Base-by-base conservation (phyloP, 1,284 basidiomycete genomes). In the Cyathus olla region DNA sequence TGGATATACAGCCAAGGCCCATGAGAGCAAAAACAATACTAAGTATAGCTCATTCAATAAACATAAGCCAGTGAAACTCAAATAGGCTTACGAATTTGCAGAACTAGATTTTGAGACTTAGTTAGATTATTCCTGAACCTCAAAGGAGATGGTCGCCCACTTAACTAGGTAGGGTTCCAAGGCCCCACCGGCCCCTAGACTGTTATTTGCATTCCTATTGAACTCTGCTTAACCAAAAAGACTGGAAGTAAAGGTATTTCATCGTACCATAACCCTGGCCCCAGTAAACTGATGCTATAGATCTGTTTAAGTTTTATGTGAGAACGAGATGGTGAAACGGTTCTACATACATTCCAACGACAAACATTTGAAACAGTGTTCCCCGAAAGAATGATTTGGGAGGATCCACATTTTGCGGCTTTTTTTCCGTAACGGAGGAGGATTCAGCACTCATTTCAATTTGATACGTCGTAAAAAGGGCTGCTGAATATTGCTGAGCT, bases 11-110 rank as follows among this genome's bases (percentile, higher is more conserved):
- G 2, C 68, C 40, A 31, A 67, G 59, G 15, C 69, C 63, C 52
- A 68, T 63, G 37, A 68, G 57, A n/a, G 62, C 64, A 47, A 70
- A 68, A 13, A 68, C 60, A 31, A 63, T 66, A 28, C 65, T 67
- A 52, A 31, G n/a, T n/a, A n/a, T n/a, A n/a, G n/a, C n/a, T n/a
- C 9, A 17, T n/a, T 19, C 17, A 22, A 52, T 29, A 29, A 37
- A 31, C n/a, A 52, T 19, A 19, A 3, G 3, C 2, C 15, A 29
- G 24, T 27, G 27, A 52, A 22, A 26, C 4, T n/a, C 27, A 24
- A 35, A 37, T 52, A 22, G 27, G 50, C 59, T 19, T 52, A 65
- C 62, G 65, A 65, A 57, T 63, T 66, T 54, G 60, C 60, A 40
- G 63, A 58, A 44, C 63, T 69, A 21, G 17, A 48, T 46, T 49